Conservation (phyloP, 2,329 filamentous ascomycete genomes). For the Neonectria faginata region DNA sequence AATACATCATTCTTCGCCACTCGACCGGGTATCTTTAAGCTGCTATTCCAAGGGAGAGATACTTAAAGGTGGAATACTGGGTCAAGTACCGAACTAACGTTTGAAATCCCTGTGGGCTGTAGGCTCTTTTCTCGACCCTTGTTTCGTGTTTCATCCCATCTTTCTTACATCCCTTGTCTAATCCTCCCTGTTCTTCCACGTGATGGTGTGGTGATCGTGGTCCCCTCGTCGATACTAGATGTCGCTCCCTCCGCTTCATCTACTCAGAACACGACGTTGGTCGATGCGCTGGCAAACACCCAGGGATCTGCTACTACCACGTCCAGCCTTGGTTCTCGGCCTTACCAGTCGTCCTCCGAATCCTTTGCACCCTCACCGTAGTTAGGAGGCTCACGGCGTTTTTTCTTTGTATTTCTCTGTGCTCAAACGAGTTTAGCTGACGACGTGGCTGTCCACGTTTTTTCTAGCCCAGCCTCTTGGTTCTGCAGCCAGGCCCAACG, state of each 20-base stretch:
- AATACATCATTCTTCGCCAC: too few relatives aligned
- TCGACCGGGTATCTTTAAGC: too few relatives aligned
- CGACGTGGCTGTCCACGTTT: conserved; percentile 1
- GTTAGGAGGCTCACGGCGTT: neutral
- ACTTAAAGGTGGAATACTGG: too few relatives aligned
- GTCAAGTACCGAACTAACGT: too few relatives aligned
- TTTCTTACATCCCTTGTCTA: neutral
- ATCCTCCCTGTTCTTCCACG: neutral
- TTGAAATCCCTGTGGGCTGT: too few relatives aligned
- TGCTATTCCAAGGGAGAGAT: too few relatives aligned
- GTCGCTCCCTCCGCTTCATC: neutral
- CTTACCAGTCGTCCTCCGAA: neutral
- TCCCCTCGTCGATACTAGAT: neutral
- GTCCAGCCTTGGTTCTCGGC: neutral
- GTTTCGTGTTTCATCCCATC: conserved; percentile 2
- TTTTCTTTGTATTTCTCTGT: neutral
- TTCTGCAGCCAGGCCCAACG: conserved; percentile 22
- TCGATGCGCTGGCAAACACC: conserved; percentile 10
- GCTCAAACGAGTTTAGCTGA: neutral
- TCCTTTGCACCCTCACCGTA: neutral
- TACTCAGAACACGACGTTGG: conserved; percentile 5
- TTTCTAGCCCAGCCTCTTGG: conserved; percentile 8
- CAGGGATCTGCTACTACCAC: neutral
- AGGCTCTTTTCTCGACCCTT: neutral
- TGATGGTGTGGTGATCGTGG: neutral